These are phyloP conservation scores for Trametes punicea DNA, from an alignment of 768 basidiomycete species.

Conservation along the genomic window DNA sequence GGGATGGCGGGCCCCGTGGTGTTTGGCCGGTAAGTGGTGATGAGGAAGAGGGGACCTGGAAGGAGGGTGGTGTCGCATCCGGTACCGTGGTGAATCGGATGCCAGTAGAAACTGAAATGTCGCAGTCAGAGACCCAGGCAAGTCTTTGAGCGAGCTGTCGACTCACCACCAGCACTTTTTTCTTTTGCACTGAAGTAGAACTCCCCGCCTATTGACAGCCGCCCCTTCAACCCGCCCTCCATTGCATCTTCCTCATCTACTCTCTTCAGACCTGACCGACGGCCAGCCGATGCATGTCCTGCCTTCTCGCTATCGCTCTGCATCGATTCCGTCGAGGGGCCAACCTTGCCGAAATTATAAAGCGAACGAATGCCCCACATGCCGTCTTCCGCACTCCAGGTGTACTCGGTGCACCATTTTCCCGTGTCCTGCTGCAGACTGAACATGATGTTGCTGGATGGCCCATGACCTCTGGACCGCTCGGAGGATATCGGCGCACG, in stretches of 20 bases:
- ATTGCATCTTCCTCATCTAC: slow-evolving; percentile 94
- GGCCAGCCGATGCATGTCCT: slow-evolving; percentile 5
- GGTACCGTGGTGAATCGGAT: slow-evolving; percentile 93
- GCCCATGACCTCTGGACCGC: slow-evolving; percentile 38
- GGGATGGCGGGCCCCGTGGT: slow-evolving; percentile 38
- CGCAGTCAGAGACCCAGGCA: not conserved
- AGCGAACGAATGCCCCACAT: slow-evolving; percentile 89
- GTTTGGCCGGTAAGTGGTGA: slow-evolving; percentile 30
- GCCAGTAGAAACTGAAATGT: slow-evolving; percentile 86
- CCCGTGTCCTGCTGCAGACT: slow-evolving; percentile 91
- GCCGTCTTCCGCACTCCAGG: slow-evolving; percentile 89
- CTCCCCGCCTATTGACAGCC: slow-evolving; percentile 90
- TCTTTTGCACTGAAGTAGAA: slow-evolving; percentile 92
- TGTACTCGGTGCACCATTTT: slow-evolving; percentile 90
- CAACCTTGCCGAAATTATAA: slow-evolving; percentile 86
- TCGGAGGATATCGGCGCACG: slow-evolving; percentile 46
- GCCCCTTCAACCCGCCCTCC: slow-evolving; percentile 85
- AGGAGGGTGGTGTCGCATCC: slow-evolving; percentile 67
- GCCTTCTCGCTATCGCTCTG: slow-evolving; percentile 32
- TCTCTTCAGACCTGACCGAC: slow-evolving; percentile 45
- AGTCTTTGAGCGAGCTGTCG: too few species aligned
- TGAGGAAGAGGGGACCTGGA: slow-evolving; percentile 45
- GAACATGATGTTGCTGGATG: slow-evolving; percentile 67
- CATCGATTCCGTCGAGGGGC: slow-evolving; percentile 33
- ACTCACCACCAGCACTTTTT: slow-evolving; percentile 84